These are phyloP conservation scores for Penicillium sp. DNA, from an alignment of 2,329 filamentous ascomycete species.

Conservation along the genomic window DNA sequence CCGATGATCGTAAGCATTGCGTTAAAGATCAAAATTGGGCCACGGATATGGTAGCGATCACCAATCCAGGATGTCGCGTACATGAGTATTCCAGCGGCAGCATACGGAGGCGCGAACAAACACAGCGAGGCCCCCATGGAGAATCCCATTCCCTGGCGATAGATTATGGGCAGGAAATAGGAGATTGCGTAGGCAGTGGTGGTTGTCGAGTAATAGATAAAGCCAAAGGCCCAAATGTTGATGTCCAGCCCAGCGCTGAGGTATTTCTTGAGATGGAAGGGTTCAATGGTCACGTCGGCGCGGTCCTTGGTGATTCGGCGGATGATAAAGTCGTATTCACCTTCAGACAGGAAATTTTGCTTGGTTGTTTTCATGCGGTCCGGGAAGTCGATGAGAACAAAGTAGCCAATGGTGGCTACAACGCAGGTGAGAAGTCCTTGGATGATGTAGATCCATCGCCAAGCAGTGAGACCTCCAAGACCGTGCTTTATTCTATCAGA, in stretches of 20 bases:
- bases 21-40: constrained; percentile 29
- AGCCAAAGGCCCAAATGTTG: constrained; percentile 61
- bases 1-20: constrained; percentile 28
- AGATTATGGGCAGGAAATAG: constrained; percentile 23
- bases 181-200: constrained; percentile 21
- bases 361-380: constrained; percentile 52
- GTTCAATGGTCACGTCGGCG: constrained; percentile 50
- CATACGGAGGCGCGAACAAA: constrained; percentile 31
- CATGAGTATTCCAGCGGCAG: constrained; percentile 27
- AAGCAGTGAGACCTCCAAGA: constrained; percentile 1
- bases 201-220: constrained; percentile 28
- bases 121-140: constrained; percentile 27
- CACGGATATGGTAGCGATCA: constrained; percentile 31
- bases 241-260: constrained; percentile 52
- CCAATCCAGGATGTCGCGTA: constrained; percentile 26
- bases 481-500: background rate
- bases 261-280: constrained; percentile 54
- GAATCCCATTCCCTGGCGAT: constrained; percentile 30
- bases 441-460: constrained; percentile 6
- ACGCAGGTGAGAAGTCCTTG: background rate
- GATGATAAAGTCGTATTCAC: constrained; percentile 47
- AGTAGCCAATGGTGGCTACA: constrained; percentile 47
- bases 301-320: constrained; percentile 57
- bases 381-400: constrained; percentile 65
- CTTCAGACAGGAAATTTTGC: constrained; percentile 52